These are phyloP conservation scores for Clavariopsis aquatica DNA, from an alignment of 495 filamentous ascomycete genomes.

Conservation along the genomic window DNA sequence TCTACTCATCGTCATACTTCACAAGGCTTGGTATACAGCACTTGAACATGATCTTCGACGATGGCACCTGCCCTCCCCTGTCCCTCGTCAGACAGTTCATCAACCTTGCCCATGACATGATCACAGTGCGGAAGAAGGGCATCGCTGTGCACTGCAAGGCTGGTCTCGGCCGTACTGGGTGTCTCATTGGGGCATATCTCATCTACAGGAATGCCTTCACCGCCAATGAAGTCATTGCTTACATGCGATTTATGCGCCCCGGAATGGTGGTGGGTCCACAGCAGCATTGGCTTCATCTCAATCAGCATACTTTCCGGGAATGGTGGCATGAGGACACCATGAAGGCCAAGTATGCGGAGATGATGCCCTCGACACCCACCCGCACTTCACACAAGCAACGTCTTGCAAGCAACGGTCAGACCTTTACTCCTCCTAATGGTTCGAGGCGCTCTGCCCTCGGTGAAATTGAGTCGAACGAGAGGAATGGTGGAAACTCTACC, in stretches of 20 bases:
- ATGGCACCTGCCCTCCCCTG: constrained; percentile 91
- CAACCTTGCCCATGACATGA: constrained; percentile 89
- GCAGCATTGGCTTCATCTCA: constrained; percentile 98
- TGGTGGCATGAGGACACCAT: constrained; percentile 96
- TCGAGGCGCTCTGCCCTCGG: constrained; percentile 82
- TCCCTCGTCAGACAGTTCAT: constrained; percentile 88
- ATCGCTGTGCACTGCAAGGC: constrained; percentile 99
- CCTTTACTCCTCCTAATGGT: constrained; percentile 80
- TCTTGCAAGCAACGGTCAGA: constrained; percentile 59
- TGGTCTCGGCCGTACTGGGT: constrained; percentile 92
- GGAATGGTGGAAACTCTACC: constrained; percentile 42
- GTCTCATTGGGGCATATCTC: constrained; percentile 93
- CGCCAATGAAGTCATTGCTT: constrained; percentile 96
- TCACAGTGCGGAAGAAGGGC: constrained; percentile 78
- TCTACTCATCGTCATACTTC: constrained; percentile 95
- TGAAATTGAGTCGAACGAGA: constrained; percentile 72
- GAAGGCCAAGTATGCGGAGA: constrained; percentile 63
- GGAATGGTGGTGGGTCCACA: constrained; percentile 99
- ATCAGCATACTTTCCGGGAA: constrained; percentile 92
- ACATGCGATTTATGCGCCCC: constrained; percentile 99
- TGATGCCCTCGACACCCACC: constrained; percentile 75
- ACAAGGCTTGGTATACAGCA: constrained; percentile 92
- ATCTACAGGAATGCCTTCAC: constrained; percentile 99
- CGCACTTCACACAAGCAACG: constrained; percentile 60
- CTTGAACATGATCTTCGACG: constrained; percentile 98